Evolutionary conservation across 176 grass and related monocot species (phyloP).

Genomic region (Chloris gayana): DNA sequence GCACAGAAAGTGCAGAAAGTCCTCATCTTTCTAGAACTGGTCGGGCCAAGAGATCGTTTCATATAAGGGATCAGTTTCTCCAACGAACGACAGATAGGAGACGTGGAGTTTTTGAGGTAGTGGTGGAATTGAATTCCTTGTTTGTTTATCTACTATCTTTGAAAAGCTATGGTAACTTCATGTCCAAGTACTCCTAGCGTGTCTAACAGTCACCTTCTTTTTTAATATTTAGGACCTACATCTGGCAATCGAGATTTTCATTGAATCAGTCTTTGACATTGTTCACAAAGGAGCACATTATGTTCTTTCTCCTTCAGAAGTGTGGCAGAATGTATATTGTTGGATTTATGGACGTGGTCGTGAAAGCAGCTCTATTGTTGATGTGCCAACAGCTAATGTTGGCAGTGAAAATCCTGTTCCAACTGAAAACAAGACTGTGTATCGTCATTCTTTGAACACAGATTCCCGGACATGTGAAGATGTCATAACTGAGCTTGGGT

Average conservation of each 20-base stretch:
- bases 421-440: constrained; percentile 59
- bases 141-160: constrained; percentile 13
- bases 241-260: constrained; percentile 93
- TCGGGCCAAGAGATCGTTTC: constrained; percentile 47
- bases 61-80: constrained; percentile 80
- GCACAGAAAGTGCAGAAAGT: constrained; percentile 35
- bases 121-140: not conserved
- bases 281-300: constrained; percentile 84
- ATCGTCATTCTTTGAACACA: constrained; percentile 85
- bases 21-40: constrained; percentile 36
- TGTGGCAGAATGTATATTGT: constrained; percentile 62
- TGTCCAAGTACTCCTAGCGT: not conserved
- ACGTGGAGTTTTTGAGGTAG: constrained; percentile 94
- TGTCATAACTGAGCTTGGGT: constrained; percentile 98
- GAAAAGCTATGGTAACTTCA: not conserved
- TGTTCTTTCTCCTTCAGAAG: constrained; percentile 86
- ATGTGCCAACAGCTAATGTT: constrained; percentile 65
- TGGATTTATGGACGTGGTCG: constrained; percentile 56
- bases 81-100: constrained; percentile 79
- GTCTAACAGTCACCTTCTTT: constrained; percentile 13
- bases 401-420: constrained; percentile 70
- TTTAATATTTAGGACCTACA: constrained; percentile 69
- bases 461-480: constrained; percentile 94
- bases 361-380: constrained; percentile 49
- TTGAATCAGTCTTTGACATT: constrained; percentile 88